A percentile compares a stretch with the other conserved stretches of the same genome.
These are phyloP conservation scores for Penicillium soppii DNA, from an alignment of 495 filamentous ascomycete species.

Conservation along the genomic window DNA sequence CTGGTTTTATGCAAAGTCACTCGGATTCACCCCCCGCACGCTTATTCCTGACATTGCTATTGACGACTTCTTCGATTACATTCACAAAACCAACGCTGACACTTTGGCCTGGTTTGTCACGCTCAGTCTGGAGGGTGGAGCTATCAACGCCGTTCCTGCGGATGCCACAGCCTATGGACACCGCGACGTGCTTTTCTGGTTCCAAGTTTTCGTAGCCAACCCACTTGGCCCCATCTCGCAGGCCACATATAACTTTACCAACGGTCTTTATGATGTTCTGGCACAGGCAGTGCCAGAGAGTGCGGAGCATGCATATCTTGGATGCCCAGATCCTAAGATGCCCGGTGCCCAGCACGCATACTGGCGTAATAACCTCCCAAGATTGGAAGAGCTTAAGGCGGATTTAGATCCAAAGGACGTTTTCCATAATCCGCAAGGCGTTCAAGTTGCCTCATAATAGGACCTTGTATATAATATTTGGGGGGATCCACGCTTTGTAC, in stretches of 20 bases:
- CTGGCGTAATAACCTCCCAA: slow-evolving; percentile 48
- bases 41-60: slow-evolving; percentile 29
- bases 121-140: slow-evolving; percentile 35
- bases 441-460: slow-evolving; percentile 17
- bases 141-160: slow-evolving; percentile 24
- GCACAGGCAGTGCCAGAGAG: slow-evolving; percentile 19
- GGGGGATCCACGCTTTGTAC: too few species aligned
- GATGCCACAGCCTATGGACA: slow-evolving; percentile 38
- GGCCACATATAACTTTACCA: slow-evolving; percentile 29
- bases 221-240: slow-evolving; percentile 32
- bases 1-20: slow-evolving; percentile 38
- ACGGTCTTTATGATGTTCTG: slow-evolving; percentile 38
- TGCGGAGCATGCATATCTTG: slow-evolving; percentile 56
- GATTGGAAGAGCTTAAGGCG: slow-evolving; percentile 50
- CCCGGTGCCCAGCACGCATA: slow-evolving; percentile 44
- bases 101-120: slow-evolving; percentile 35
- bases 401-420: slow-evolving; percentile 53
- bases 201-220: slow-evolving; percentile 34
- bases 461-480: too few species aligned
- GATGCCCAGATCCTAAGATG: slow-evolving; percentile 63
- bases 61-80: slow-evolving; percentile 31
- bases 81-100: slow-evolving; percentile 41
- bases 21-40: slow-evolving; percentile 45
- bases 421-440: slow-evolving; percentile 58
- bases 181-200: slow-evolving; percentile 37